phyloP scores from a whole-genome alignment of 768 basidiomycete species.

The Leucocoprinus birnbaumii region DNA sequence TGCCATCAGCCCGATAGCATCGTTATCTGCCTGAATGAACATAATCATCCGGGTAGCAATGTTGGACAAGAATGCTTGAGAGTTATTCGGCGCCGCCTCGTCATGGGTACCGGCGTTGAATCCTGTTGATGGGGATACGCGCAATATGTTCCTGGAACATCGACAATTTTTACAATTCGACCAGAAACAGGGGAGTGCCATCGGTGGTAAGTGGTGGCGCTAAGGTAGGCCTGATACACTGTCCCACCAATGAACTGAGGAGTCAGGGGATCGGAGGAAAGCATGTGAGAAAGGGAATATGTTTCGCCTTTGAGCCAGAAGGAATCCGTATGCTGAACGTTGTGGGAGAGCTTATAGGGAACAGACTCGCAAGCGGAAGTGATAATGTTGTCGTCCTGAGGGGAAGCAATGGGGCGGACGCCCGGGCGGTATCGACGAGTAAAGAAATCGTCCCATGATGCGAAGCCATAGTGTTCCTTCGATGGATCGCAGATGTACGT shows the following conservation, averaged over 20 bases:
- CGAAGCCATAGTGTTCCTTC: slow-evolving; percentile 40
- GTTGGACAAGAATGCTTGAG: slow-evolving; percentile 39
- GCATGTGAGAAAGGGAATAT: slow-evolving; percentile 58
- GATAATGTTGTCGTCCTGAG: slow-evolving; percentile 31
- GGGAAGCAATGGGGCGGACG: slow-evolving; percentile 35
- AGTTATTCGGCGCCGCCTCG: slow-evolving; percentile 18
- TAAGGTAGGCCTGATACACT: slow-evolving; percentile 57
- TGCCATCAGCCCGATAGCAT: slow-evolving; percentile 51
- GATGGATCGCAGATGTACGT: slow-evolving; percentile 38
- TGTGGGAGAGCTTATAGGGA: slow-evolving; percentile 34
- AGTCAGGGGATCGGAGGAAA: slow-evolving; percentile 35
- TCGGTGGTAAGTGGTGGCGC: slow-evolving; percentile 54
- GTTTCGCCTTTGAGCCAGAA: slow-evolving; percentile 65
- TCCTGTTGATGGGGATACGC: slow-evolving; percentile 27
- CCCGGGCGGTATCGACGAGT: slow-evolving; percentile 35
- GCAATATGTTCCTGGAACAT: slow-evolving; percentile 52
- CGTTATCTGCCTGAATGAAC: slow-evolving; percentile 52
- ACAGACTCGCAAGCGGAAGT: slow-evolving; percentile 53
- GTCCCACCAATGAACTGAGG: slow-evolving; percentile 48
- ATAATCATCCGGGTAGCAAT: slow-evolving; percentile 49
- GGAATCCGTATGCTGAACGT: slow-evolving; percentile 38
- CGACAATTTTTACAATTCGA: slow-evolving; percentile 32
- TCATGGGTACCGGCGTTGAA: slow-evolving; percentile 14
- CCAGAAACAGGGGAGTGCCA: slow-evolving; percentile 61
- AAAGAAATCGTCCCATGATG: slow-evolving; percentile 58